These are phyloP conservation scores for Theobroma cacao DNA, from an alignment of 345 rosid genomes.

Conservation along the genomic window DNA sequence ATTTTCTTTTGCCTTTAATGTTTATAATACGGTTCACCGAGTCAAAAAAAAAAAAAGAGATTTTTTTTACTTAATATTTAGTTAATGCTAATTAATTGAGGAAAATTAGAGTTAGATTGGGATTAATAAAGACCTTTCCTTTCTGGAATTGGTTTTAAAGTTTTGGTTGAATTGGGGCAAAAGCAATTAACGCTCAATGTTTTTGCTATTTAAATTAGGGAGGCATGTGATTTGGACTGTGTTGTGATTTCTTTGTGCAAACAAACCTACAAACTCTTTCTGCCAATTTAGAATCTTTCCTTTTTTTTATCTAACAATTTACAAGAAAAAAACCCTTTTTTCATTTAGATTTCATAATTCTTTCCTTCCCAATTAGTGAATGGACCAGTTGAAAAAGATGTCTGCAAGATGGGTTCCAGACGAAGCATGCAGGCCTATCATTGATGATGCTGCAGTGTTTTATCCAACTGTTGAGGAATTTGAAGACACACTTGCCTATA, in stretches of 20 bases:
- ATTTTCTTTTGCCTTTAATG: too few species aligned
- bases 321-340: neutral
- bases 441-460: slow-evolving; percentile 88
- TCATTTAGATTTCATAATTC: neutral
- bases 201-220: neutral
- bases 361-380: slow-evolving; percentile 20
- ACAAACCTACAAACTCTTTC: neutral
- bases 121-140: neutral
- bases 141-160: neutral
- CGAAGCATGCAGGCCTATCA: slow-evolving; percentile 69
- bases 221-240: neutral
- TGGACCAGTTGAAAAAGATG: slow-evolving; percentile 61
- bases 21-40: too few species aligned
- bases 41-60: too few species aligned
- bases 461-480: slow-evolving; percentile 92
- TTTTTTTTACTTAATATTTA: too few species aligned
- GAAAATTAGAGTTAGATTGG: too few species aligned
- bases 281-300: too few species aligned
- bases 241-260: neutral
- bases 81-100: too few species aligned
- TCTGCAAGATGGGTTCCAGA: slow-evolving; percentile 75
- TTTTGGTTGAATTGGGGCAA: neutral
- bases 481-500: slow-evolving; percentile 82
- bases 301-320: too few species aligned
- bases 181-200: neutral